Base-by-base conservation (phyloP, 2,329 filamentous ascomycete species). In the Alternaria gansuensis region DNA sequence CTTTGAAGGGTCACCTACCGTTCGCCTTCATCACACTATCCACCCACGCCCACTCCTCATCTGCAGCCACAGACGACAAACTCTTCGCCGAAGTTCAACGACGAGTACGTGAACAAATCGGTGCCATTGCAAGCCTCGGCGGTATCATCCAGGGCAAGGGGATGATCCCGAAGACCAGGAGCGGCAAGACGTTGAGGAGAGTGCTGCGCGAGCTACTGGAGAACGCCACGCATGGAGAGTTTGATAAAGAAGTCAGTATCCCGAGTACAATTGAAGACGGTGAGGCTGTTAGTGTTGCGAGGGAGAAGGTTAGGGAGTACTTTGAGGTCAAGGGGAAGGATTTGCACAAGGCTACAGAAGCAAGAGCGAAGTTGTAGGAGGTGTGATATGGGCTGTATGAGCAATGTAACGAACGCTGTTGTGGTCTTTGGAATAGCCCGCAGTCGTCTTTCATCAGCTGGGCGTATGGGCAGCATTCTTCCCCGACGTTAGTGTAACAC, bases 131-230 rank as follows among this genome's bases (percentile, higher is more conserved):
- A 1, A 87, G 87, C 2, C 83, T 98, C 0, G 92, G 92, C 8
- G 93, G 93, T 2, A 90, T 97, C 71, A 90, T 97, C 51, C 90
- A 92, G 64, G 91, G 91, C 37, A 88, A 87, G 65, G 89, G 89
- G 14, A 93, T 96, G 84, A 97, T 97, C 51, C 93, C 94, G 5
- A 93, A 93, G 81, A 97, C 94, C 14, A 81, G 93, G 28, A 92
- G 89, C n/a, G 94, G 94, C 28, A 98, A 97, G 84, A 97, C 92
- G 4, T 78, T 97, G 59, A 83, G 93, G 3, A 83, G 93, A 24
- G 92, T 96, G 31, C 79, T 97, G 75, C 84, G 91, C 31, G 91
- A 96, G 79, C 79, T 97, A 65, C 80, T 96, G 14, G 93, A 97
- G 80, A 92, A 96, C 72, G 92, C 87, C 0, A 87, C 89, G 5